phyloP scores from a whole-genome alignment of 2,329 filamentous ascomycete genomes.

The Magnaporthiopsis poae region DNA sequence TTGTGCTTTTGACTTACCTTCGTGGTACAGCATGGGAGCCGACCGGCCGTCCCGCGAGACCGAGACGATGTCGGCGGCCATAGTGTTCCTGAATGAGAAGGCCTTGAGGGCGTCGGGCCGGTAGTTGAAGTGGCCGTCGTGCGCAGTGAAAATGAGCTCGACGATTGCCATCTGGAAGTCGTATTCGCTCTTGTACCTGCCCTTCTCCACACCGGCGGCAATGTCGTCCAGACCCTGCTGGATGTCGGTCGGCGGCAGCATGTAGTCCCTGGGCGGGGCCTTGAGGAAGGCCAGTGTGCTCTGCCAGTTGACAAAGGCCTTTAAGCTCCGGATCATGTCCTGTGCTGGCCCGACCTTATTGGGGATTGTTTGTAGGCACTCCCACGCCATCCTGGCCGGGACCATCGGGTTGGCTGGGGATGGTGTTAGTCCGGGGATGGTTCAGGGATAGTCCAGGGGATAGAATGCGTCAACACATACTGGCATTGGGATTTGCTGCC shows the following conservation, averaged over 20 bases:
- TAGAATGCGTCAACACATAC: neutral
- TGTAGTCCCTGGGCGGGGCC: constrained; percentile 26
- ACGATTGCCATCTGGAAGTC: constrained; percentile 30
- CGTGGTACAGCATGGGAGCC: constrained; percentile 30
- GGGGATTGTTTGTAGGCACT: constrained; percentile 23
- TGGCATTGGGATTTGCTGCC: neutral
- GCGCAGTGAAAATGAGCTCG: constrained; percentile 27
- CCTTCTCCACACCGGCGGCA: constrained; percentile 21
- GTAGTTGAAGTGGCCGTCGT: constrained; percentile 32
- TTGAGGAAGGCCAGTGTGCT: constrained; percentile 28
- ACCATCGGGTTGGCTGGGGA: constrained; percentile 20
- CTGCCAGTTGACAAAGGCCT: constrained; percentile 33
- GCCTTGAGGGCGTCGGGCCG: constrained; percentile 29
- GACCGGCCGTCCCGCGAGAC: constrained; percentile 23
- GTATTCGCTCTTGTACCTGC: constrained; percentile 29
- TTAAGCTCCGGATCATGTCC: constrained; percentile 27
- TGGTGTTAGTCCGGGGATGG: neutral
- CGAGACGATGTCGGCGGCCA: constrained; percentile 26
- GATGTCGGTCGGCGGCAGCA: constrained; percentile 28
- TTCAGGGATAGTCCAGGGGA: too few species aligned
- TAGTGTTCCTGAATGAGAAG: constrained; percentile 3
- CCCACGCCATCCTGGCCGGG: constrained; percentile 27
- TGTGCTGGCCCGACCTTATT: constrained; percentile 21
- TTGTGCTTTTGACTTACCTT: neutral
- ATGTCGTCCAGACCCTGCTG: constrained; percentile 25